Evolutionary conservation across 306 rosid species (phyloP), one percentile per base, ranked within the genome.

Genomic region (Quillaja saponaria): DNA sequence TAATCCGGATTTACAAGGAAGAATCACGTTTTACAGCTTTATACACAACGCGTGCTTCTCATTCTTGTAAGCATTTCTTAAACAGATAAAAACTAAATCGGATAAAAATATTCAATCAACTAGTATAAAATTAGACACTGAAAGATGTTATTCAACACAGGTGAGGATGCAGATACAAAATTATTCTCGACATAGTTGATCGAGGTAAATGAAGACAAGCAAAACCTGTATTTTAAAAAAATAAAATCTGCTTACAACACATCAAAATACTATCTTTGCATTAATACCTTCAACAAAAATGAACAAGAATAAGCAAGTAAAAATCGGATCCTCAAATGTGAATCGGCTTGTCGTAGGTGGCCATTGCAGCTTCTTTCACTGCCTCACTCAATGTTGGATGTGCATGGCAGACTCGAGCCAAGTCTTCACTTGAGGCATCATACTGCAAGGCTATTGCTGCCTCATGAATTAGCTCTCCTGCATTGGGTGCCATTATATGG

Each of bases 331-430:
- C 71, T 82, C 80, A 94, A 63, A 94, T 89, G 83, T 94, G 99
- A 83, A 94, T 94, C 20, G 99, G 90, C 75, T 94, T 94, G 96
- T 94, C 99, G 71, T 74, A 94, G 16, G 97, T 94, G 48, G 99
- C 99, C 99, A 94, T 94, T 19, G 96, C 96, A 51, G 99, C 99
- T 81, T 94, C 99, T 84, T 94, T 94, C 78, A 94, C 37, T 34
- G 99, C 99, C 84, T 94, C 97, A 1, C 99, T 94, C 99, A 89
- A 81, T 35, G 97, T 94, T 33, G 99, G 99, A 81, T 94, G 99
- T 0, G 99, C 99, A 69, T 94, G 99, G 79, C 99, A 94, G 63
- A 94, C 99, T 0, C 97, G 97, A 16, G 99, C 99, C 28, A 94
- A 87, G 84, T 94, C 99, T 68, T 94, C 97, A 49, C 97, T 94